Evolutionary conservation across 768 basidiomycete genomes (phyloP).

Genomic region (Psilocybe sp.): DNA sequence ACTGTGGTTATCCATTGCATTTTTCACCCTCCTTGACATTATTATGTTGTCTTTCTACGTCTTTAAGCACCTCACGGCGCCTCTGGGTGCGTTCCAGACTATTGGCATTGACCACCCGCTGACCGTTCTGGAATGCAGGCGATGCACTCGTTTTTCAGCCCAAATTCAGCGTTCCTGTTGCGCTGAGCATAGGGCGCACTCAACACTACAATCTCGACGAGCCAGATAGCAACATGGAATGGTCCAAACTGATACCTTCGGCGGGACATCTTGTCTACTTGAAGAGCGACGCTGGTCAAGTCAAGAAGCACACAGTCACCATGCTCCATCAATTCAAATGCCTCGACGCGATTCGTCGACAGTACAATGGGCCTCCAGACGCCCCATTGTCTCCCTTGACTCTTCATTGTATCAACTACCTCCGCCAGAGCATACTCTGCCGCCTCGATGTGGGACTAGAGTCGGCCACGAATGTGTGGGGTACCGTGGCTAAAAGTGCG

Average conservation of each 20-base stretch:
- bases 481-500: constrained; percentile 1
- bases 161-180: constrained; percentile 1
- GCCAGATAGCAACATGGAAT: constrained; percentile 4
- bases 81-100: not conserved
- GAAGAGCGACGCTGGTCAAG: not conserved
- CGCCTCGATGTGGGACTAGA: not conserved
- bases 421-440: constrained; percentile 4
- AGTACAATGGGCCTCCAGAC: not conserved
- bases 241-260: not conserved
- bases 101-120: not conserved
- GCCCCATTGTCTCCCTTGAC: not conserved
- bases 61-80: too few relatives aligned
- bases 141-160: not conserved
- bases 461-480: not conserved
- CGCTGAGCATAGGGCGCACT: not conserved
- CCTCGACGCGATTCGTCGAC: constrained; percentile 2
- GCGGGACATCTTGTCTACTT: constrained; percentile 6
- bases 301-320: constrained; percentile 6
- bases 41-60: too few relatives aligned
- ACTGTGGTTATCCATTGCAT: too few relatives aligned
- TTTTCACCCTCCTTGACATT: too few relatives aligned
- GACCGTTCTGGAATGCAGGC: not conserved
- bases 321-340: constrained; percentile 9
- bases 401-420: constrained; percentile 6
- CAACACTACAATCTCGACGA: constrained; percentile 5